Evolutionary conservation across 306 rosid genomes (phyloP).

Genomic region (Cucurbita ficifolia): DNA sequence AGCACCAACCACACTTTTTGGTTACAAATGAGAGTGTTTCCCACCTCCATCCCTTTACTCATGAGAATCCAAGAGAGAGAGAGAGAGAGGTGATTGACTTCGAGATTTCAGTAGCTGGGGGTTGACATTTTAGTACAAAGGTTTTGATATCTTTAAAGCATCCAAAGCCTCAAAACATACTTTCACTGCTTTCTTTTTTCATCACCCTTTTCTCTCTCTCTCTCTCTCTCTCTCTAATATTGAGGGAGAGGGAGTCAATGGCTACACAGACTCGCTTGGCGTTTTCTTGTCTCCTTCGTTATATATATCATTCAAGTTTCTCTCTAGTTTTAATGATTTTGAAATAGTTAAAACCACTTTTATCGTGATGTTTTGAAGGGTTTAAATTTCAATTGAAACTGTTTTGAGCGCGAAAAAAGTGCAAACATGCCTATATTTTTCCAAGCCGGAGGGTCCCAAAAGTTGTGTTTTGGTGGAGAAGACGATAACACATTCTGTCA

Average conservation of each 20-base stretch:
- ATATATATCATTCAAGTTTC: conserved; percentile 24
- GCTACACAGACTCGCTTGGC: conserved; percentile 59
- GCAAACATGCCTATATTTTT: conserved; percentile 22
- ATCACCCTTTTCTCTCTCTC: background rate
- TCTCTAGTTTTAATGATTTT: background rate
- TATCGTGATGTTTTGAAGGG: background rate
- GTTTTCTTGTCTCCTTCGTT: conserved; percentile 63
- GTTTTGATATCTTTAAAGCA: conserved; percentile 36
- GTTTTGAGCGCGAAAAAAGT: background rate
- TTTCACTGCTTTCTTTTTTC: background rate
- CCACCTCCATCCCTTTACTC: conserved; percentile 72
- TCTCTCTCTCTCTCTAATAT: background rate
- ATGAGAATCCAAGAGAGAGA: conserved; percentile 55
- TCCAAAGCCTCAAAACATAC: conserved; percentile 54
- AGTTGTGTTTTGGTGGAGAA: conserved; percentile 22
- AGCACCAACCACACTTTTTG: conserved; percentile 44
- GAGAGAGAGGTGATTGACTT: conserved; percentile 45
- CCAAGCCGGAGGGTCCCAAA: conserved; percentile 51
- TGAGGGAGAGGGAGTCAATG: conserved; percentile 40
- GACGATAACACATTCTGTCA: conserved; percentile 32
- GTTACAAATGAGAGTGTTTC: conserved; percentile 67
- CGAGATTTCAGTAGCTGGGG: conserved; percentile 29
- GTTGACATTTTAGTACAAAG: conserved; percentile 55
- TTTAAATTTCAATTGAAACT: no score
- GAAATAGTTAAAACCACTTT: no score